Base-by-base conservation (phyloP, 2,329 filamentous ascomycete species). In the Colletotrichum coccodes region DNA sequence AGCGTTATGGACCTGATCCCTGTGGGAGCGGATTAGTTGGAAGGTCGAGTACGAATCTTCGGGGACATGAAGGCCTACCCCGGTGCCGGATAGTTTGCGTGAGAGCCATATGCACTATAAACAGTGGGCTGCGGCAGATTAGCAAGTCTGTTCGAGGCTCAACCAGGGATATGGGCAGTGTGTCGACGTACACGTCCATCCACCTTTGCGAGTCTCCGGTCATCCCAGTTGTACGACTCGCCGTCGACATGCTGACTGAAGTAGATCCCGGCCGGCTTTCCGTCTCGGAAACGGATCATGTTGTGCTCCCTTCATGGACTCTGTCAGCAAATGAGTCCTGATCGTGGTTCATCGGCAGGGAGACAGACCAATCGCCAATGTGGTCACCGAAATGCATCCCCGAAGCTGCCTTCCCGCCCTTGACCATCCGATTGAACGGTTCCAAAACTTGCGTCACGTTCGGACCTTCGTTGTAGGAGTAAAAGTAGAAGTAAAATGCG, bases 401-500 rank as follows among this genome's bases (percentile, higher is more conserved):
- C 0, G 70, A 60, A 0, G 50, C 54, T 0, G 60, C 61, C 32
- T 72, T 50, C 26, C 47, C 47, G 11, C 70, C 72, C 9, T 73
- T 70, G 1, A 77, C 28, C 0, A 77, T 14, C 0, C 67, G 63
- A 3, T 78, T 65, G 6, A 79, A 36, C 0, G 77, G 77, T 30
- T 76, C 74, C 30, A 79, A 16, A 0, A 79, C 76, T 40, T 79
- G 78, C 0, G 75, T 78, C 60, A 78, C 72, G 21, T 79, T 79
- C 0, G 76, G 72, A 0, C 77, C 77, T 32, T 76, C 73, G 1
- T 79, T 76, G 28, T 75, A 79, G 0, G 77, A 78, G 56, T 79
- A 79, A 18, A 79, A 79, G 28, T 79, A 79, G 44, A 79, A 79
- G 63, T 75, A 79, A 11, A 79, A 79, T 0, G 76, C 77, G 36